phyloP scores from a whole-genome alignment of 805 yeast genomes.

The Candida chilensis region DNA sequence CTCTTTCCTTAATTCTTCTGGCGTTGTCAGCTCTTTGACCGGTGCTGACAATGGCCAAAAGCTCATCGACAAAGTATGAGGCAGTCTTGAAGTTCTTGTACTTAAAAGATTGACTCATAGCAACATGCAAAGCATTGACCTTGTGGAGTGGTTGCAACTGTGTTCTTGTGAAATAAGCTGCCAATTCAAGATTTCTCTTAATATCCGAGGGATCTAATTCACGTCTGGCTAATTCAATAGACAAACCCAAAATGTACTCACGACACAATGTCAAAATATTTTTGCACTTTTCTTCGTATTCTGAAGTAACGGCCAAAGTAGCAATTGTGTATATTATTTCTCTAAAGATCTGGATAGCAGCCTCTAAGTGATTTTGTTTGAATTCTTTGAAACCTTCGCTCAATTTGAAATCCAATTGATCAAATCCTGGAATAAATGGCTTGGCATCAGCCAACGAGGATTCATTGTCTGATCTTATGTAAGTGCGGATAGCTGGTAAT shows the following conservation, averaged over 20 bases:
- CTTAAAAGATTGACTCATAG: conserved; percentile 88
- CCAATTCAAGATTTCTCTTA: conserved; percentile 86
- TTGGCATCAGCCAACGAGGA: conserved; percentile 33
- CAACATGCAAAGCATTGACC: conserved; percentile 85
- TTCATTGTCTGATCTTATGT: conserved; percentile 58
- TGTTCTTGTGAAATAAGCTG: conserved; percentile 89
- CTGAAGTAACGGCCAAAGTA: conserved; percentile 61
- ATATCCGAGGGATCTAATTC: conserved; percentile 58
- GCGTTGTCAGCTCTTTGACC: conserved; percentile 91
- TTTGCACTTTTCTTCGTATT: conserved; percentile 67
- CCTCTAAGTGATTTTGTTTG: conserved; percentile 74
- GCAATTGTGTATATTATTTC: conserved; percentile 68
- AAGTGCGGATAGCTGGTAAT: conserved; percentile 60
- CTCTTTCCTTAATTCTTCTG: conserved; percentile 65
- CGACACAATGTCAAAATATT: conserved; percentile 68
- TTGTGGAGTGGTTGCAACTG: conserved; percentile 77
- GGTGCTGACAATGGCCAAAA: conserved; percentile 54
- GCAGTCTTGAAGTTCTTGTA: conserved; percentile 85
- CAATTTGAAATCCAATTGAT: conserved; percentile 48
- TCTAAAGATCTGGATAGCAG: conserved; percentile 76
- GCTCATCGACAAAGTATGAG: conserved; percentile 80
- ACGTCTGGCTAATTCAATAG: conserved; percentile 88
- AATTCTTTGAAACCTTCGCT: conserved; percentile 75
- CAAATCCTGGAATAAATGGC: conserved; percentile 74
- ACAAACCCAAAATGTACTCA: conserved; percentile 86